Conservation (phyloP, 164 flowering plant species). For the Nymphaea thermarum region DNA sequence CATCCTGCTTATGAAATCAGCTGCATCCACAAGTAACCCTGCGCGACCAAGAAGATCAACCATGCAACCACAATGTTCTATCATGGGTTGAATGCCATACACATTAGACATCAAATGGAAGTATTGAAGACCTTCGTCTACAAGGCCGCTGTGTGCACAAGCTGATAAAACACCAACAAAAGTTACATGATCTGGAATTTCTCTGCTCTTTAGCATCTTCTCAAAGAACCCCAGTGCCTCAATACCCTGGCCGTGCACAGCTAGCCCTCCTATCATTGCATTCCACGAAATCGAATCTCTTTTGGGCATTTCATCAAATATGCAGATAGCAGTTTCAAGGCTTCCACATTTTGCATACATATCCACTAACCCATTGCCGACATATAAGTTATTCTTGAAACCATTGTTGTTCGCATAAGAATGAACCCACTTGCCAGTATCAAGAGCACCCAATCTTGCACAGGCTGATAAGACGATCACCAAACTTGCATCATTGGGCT, state of each 20-base stretch:
- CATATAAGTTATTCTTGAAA: constrained; percentile 28
- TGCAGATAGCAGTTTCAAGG: constrained; percentile 31
- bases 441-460: constrained; percentile 53
- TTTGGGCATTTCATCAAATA: constrained; percentile 30
- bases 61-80: constrained; percentile 77
- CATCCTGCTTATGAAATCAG: constrained; percentile 42
- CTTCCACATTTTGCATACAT: constrained; percentile 74
- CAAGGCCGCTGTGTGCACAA: constrained; percentile 64
- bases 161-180: constrained; percentile 54
- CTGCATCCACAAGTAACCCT: constrained; percentile 41
- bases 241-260: constrained; percentile 47
- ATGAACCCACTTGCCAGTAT: constrained; percentile 48
- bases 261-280: constrained; percentile 46
- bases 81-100: constrained; percentile 35
- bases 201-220: constrained; percentile 32
- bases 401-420: constrained; percentile 38
- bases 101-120: constrained; percentile 41
- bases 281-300: constrained; percentile 73
- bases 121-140: constrained; percentile 35
- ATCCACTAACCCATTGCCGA: constrained; percentile 53
- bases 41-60: constrained; percentile 58
- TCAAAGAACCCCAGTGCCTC: constrained; percentile 39
- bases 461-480: constrained; percentile 52
- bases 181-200: constrained; percentile 55
- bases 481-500: constrained; percentile 52